Percentiles rank a stretch among this genome's conserved stretches.
These are phyloP conservation scores for Hortiboletus flavorubellus DNA, from an alignment of 768 basidiomycete genomes.

Conservation along the genomic window DNA sequence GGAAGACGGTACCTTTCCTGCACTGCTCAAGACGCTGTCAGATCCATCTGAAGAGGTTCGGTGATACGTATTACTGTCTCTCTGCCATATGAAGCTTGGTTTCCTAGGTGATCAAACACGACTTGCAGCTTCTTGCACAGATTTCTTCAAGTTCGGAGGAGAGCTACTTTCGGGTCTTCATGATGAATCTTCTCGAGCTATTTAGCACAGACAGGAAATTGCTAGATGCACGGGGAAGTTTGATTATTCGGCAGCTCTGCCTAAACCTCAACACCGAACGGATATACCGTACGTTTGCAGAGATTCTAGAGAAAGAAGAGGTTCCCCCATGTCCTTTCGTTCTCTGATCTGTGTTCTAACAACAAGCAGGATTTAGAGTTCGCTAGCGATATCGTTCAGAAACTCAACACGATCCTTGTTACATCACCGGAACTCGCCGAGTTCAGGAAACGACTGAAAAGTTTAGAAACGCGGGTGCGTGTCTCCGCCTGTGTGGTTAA, in stretches of 20 bases:
- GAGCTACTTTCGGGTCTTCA: slow-evolving; percentile 91
- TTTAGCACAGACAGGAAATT: slow-evolving; percentile 93
- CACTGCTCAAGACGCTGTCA: slow-evolving; percentile 90
- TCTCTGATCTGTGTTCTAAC: background rate
- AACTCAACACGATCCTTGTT: slow-evolving; percentile 93
- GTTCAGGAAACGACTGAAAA: slow-evolving; percentile 90
- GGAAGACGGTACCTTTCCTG: slow-evolving; percentile 97
- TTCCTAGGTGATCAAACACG: slow-evolving; percentile 87
- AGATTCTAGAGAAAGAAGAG: slow-evolving; percentile 97
- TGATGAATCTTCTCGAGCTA: slow-evolving; percentile 90
- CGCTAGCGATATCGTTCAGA: slow-evolving; percentile 96
- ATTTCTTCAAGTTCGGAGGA: slow-evolving; percentile 96
- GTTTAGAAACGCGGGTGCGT: slow-evolving; percentile 84
- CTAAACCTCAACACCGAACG: slow-evolving; percentile 91
- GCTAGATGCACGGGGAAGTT: slow-evolving; percentile 86
- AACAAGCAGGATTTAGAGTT: slow-evolving; percentile 85
- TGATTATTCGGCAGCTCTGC: slow-evolving; percentile 95
- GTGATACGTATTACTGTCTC: background rate
- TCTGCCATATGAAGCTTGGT: background rate
- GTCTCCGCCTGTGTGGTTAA: background rate
- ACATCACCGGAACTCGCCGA: slow-evolving; percentile 96
- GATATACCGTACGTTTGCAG: slow-evolving; percentile 94
- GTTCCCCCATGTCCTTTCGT: slow-evolving; percentile 38
- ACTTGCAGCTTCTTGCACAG: slow-evolving; percentile 92
- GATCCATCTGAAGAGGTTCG: slow-evolving; percentile 92